phyloP scores from a whole-genome alignment of 768 basidiomycete species.

The Trametes cinnabarina region DNA sequence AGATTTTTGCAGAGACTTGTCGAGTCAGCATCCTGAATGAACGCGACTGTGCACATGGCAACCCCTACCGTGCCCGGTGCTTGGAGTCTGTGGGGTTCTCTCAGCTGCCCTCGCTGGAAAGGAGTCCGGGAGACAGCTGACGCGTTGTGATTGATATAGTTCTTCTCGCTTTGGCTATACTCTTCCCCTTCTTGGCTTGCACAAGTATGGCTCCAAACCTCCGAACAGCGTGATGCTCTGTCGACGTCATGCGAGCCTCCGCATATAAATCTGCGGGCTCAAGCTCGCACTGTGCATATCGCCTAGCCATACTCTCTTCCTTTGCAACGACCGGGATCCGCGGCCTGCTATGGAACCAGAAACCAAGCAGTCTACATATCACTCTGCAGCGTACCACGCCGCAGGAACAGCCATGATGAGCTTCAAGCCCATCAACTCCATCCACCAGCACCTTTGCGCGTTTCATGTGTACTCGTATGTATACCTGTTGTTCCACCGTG shows the following conservation, averaged over 20 bases:
- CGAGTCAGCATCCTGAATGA: too few relatives aligned
- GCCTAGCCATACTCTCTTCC: neutral
- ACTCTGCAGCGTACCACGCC: constrained; percentile 26
- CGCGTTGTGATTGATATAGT: too few relatives aligned
- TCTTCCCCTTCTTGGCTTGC: neutral
- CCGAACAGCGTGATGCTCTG: neutral
- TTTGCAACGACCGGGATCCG: neutral
- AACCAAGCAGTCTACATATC: constrained; percentile 29
- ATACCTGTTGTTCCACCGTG: neutral
- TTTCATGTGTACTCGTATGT: constrained; percentile 37
- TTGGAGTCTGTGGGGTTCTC: too few relatives aligned
- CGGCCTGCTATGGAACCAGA: constrained; percentile 27
- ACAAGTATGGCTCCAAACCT: neutral
- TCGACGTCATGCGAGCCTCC: neutral
- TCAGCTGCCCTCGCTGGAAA: too few relatives aligned
- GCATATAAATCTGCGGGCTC: neutral
- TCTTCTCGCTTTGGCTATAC: too few relatives aligned
- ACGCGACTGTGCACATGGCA: too few relatives aligned
- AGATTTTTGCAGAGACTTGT: too few relatives aligned
- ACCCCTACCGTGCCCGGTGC: too few relatives aligned
- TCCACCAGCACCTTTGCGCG: constrained; percentile 32
- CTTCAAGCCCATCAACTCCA: constrained; percentile 37
- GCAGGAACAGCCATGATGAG: constrained; percentile 31
- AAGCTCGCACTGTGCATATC: neutral
- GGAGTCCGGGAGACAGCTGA: too few relatives aligned